phyloP scores from a whole-genome alignment of 1,139 yeast species.

The Arxiozyma slooffiae region DNA sequence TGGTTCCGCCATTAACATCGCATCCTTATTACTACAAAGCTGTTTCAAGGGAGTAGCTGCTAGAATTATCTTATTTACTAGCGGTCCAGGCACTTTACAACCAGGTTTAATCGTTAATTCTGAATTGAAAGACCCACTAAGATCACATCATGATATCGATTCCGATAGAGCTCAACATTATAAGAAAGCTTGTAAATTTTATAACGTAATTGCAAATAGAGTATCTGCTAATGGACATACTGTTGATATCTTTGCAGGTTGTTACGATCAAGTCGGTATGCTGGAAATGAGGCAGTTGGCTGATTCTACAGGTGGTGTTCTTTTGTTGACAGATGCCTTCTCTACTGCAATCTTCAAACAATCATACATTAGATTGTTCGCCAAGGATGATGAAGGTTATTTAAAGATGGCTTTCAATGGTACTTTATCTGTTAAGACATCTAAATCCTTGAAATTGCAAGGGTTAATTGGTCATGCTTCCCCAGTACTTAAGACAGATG shows the following conservation, averaged over 20 bases:
- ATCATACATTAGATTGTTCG: constrained; percentile 77
- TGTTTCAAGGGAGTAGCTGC: constrained; percentile 88
- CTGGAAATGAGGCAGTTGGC: constrained; percentile 89
- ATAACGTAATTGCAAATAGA: constrained; percentile 67
- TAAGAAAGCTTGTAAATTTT: constrained; percentile 81
- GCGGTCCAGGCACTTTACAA: constrained; percentile 90
- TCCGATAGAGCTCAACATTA: constrained; percentile 84
- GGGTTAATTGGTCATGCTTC: constrained; percentile 94
- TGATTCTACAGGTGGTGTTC: constrained; percentile 86
- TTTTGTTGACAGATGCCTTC: constrained; percentile 87
- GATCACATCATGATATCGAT: constrained; percentile 94
- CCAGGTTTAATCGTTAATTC: constrained; percentile 94
- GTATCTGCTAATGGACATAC: constrained; percentile 74
- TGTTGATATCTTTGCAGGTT: constrained; percentile 91
- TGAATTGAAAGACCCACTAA: constrained; percentile 86
- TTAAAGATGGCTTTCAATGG: constrained; percentile 84
- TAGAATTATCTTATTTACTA: constrained; percentile 80
- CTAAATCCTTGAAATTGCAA: constrained; percentile 78
- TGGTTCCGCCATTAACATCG: constrained; percentile 85
- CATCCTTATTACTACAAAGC: constrained; percentile 71
- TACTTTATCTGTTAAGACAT: constrained; percentile 75
- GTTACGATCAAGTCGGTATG: constrained; percentile 96
- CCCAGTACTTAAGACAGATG: constrained; percentile 50
- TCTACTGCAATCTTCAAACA: constrained; percentile 95
- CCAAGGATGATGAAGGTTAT: constrained; percentile 77